Evolutionary conservation across 2,329 filamentous ascomycete species (phyloP), one percentile per base, ranked within the genome.

Genomic region (Alternaria hordeiaustralica): DNA sequence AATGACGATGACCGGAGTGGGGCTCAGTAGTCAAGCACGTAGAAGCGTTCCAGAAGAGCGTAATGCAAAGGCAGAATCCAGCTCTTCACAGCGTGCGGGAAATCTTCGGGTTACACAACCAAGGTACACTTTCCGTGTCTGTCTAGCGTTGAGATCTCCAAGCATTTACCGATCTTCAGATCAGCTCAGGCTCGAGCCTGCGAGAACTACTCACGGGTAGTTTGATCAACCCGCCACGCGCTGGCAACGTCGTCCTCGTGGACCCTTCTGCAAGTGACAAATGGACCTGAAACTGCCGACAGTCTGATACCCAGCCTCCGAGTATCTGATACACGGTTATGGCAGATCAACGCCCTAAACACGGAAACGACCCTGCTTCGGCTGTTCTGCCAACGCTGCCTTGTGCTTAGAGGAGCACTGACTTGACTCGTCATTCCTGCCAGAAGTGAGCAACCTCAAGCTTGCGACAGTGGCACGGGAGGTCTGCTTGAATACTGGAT

Each of bases 231-330:
- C 69, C 60, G 60, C 61, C 28, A 64, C 59, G 65, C 51, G 58
- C 25, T 59, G 55, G 47, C 60, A 61, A 45, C 50, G 28, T 61
- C 56, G 58, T 36, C 67, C 63, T 63, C 21, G 26, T 53, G 68
- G 62, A 64, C 58, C 28, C 63, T 62, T 64, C 53, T 69, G 63
- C 67, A 70, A 69, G 68, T 70, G 68, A 70, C 70, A 63, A 71
- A 70, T 73, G 50, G 65, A 75, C 66, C 60, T 78, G 77, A 78
- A 79, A 79, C 77, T 75, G 61, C 70, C 70, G 74, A 64, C 58
- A 67, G 33, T 69, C 71, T 79, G 76, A 78, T 72, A 79, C 77
- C 49, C 15, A 63, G 62, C 65, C 55, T 54, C 65, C 63, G 61
- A 28, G 64, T 68, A 70, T 77, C 75, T 78, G 75, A 78, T 65